Evolutionary conservation across 1,284 basidiomycete species (phyloP).

Genomic region (Sporisorium iseilematis-ciliati): DNA sequence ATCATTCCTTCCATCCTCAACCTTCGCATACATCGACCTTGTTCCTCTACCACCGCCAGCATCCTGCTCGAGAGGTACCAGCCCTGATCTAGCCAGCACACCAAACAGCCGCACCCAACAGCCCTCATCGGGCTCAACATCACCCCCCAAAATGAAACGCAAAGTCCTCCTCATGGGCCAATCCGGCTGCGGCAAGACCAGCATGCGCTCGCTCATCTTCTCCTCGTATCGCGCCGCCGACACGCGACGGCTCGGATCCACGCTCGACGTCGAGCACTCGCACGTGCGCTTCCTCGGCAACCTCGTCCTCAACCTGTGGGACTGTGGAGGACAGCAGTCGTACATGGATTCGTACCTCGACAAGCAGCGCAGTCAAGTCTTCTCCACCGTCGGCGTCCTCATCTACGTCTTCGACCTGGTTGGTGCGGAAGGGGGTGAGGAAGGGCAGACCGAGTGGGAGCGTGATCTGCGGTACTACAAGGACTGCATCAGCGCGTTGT

Average conservation of each 20-base stretch:
- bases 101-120: background rate
- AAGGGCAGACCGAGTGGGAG: constrained; percentile 73
- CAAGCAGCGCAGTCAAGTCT: constrained; percentile 89
- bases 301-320: constrained; percentile 94
- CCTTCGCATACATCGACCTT: background rate
- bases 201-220: constrained; percentile 99
- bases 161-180: constrained; percentile 68
- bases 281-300: constrained; percentile 96
- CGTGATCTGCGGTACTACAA: constrained; percentile 67
- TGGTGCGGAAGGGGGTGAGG: constrained; percentile 55
- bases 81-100: background rate
- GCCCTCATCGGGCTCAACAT: background rate
- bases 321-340: constrained; percentile 96
- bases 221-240: constrained; percentile 93
- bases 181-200: constrained; percentile 79
- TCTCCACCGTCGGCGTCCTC: constrained; percentile 93
- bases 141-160: constrained; percentile 44
- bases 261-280: constrained; percentile 97
- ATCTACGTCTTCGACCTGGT: constrained; percentile 97
- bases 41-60: too few relatives aligned
- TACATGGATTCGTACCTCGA: constrained; percentile 97
- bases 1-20: background rate
- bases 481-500: constrained; percentile 62
- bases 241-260: constrained; percentile 90
- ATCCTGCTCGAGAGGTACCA: background rate